These are phyloP conservation scores for Abrus pulchellus DNA, from an alignment of 306 rosid genomes.

Conservation along the genomic window DNA sequence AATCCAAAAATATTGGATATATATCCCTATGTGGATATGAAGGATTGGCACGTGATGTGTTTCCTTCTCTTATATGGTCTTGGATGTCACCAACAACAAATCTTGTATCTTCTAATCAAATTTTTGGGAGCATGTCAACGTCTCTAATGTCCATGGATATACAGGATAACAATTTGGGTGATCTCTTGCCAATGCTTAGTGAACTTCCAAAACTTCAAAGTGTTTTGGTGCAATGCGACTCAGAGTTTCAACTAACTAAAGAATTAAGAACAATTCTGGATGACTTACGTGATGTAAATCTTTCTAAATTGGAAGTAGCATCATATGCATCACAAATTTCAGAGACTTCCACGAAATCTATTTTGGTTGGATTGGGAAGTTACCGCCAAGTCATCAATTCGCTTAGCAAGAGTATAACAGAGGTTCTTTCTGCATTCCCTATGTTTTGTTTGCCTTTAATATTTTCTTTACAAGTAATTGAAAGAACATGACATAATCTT, in stretches of 20 bases:
- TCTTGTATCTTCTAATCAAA: too few relatives aligned
- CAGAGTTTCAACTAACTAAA: not conserved
- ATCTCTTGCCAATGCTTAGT: not conserved
- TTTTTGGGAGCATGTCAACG: not conserved
- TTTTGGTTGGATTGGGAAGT: conserved; percentile 37
- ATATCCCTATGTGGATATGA: too few relatives aligned
- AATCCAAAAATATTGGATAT: too few relatives aligned
- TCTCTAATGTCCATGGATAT: conserved; percentile 6
- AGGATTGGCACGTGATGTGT: too few relatives aligned
- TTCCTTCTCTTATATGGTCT: too few relatives aligned
- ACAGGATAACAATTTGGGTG: not conserved
- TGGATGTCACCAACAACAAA: too few relatives aligned
- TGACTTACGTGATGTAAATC: not conserved
- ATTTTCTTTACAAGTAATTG: not conserved
- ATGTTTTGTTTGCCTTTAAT: not conserved
- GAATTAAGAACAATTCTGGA: conserved; percentile 6
- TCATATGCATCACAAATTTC: not conserved
- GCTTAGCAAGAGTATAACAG: conserved; percentile 23
- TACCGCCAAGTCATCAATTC: not conserved
- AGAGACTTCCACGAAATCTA: not conserved
- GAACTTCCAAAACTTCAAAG: conserved; percentile 28
- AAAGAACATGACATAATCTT: not conserved
- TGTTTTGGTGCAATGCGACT: not conserved
- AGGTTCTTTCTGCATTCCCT: conserved; percentile 43
- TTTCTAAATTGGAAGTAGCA: not conserved